Evolutionary conservation across 768 basidiomycete species (phyloP), one percentile per base, ranked within the genome.

Genomic region (Fomitopsis serialis): DNA sequence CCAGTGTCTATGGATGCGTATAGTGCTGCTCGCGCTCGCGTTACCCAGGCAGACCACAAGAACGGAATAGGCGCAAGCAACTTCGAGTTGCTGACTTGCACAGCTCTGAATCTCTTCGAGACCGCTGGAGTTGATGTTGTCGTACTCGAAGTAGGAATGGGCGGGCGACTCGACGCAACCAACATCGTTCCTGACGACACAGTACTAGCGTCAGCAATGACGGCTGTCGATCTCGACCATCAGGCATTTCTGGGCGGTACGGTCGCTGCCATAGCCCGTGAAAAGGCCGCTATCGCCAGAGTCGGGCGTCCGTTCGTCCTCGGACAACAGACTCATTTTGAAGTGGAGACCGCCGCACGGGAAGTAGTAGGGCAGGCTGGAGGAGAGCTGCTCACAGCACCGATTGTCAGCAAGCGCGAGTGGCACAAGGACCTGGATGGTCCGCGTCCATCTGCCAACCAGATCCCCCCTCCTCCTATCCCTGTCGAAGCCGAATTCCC

Each of bases 61-160:
- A 63, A 79, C 22, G 62, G 56, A 1, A 74, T 80, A 19, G 65
- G 71, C 2, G 80, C 86, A 10, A 90, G 79, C 52, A 78, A 73
- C 58, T 98, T 98, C 68, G 97, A 98, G 71, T 63, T 94, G 19
- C 76, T 95, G 54, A 92, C 95, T 0, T 76, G 90, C 52, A 86
- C 84, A 0, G 95, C 94, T 0, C 79, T 95, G 34, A 67, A 75
- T 40, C 68, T 91, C 43, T 93, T 99, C 62, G 85, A 94, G 63
- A 69, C 70, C 8, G 72, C 71, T 2, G 58, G 70, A n/a, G 76
- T 95, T 6, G 95, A 98, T 59, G 62, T 98, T 36, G 87, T 85
- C 21, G 81, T 98, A 10, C 69, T 97, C 42, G 96, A 99, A 70
- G 95, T 93, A 10, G 96, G 97, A 0, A 86, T 99, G 87, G 97